Conservation (phyloP, 495 filamentous ascomycete genomes). For the Hypoxylon fuscum region DNA sequence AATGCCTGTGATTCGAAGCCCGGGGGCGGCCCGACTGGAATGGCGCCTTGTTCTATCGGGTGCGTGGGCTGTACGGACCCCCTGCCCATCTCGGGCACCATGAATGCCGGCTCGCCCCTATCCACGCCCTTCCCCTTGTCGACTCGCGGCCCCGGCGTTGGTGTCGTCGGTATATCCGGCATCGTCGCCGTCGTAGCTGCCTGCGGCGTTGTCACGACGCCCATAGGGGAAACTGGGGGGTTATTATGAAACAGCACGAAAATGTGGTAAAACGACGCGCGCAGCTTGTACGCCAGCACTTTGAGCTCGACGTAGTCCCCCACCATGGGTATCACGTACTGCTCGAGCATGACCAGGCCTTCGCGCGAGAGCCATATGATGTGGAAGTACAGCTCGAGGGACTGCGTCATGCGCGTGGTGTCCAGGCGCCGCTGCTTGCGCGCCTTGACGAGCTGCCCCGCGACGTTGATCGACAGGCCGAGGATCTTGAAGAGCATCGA, state of each 20-base stretch:
- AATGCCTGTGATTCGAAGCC: constrained; percentile 58
- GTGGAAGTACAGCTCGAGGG: constrained; percentile 85
- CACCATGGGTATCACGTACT: constrained; percentile 84
- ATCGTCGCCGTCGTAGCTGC: neutral
- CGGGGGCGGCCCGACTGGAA: constrained; percentile 59
- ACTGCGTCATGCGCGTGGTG: constrained; percentile 68
- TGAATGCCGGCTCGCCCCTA: constrained; percentile 31
- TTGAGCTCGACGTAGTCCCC: constrained; percentile 76
- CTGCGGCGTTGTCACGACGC: constrained; percentile 38
- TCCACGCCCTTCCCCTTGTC: constrained; percentile 59
- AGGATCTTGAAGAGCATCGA: constrained; percentile 87
- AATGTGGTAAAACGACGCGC: constrained; percentile 94
- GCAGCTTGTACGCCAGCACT: constrained; percentile 88
- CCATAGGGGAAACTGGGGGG: constrained; percentile 55
- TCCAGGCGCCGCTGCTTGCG: constrained; percentile 86
- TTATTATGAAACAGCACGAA: constrained; percentile 95
- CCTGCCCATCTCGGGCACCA: constrained; percentile 20
- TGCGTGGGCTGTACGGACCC: constrained; percentile 54
- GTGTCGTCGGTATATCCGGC: constrained; percentile 34
- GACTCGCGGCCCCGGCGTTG: constrained; percentile 30
- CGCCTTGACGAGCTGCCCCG: constrained; percentile 82
- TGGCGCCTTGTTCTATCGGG: constrained; percentile 54
- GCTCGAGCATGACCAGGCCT: constrained; percentile 84
- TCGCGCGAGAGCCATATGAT: constrained; percentile 97
- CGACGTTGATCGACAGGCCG: constrained; percentile 88